Percentiles rank a stretch among this genome's conserved stretches.
These are phyloP conservation scores for Pseudoscleropodium purum DNA, from an alignment of 225 moss, liverwort and hornwort species.

Conservation along the genomic window DNA sequence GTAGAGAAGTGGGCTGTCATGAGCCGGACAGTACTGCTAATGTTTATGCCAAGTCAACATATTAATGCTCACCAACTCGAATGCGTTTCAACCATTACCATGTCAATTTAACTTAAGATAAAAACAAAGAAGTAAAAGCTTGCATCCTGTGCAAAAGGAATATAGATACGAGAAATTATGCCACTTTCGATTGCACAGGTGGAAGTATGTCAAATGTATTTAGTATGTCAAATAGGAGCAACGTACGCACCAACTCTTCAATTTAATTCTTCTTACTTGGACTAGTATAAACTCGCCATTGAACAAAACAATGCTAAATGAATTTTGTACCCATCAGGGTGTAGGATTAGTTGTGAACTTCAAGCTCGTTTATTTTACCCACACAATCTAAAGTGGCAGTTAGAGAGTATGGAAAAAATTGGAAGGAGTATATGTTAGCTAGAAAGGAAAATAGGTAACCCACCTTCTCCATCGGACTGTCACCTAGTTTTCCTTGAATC, in stretches of 20 bases:
- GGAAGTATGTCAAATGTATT: neutral
- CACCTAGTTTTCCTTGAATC: constrained; percentile 63
- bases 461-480: constrained; percentile 59
- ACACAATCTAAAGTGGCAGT: neutral
- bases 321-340: neutral
- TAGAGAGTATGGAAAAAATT: neutral
- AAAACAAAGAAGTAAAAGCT: neutral
- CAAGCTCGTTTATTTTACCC: neutral
- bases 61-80: neutral
- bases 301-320: neutral
- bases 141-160: neutral
- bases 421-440: neutral
- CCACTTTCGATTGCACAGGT: neutral
- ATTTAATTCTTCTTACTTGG: neutral
- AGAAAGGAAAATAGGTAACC: neutral
- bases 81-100: neutral
- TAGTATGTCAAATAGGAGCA: neutral
- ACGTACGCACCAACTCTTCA: neutral
- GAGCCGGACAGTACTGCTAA: constrained; percentile 53
- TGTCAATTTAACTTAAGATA: neutral
- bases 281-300: neutral
- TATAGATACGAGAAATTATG: neutral
- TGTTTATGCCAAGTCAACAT: constrained; percentile 7
- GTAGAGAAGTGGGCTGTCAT: constrained; percentile 63
- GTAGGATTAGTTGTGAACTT: neutral